Evolutionary conservation across 169 alveolate genomes (phyloP), one percentile per base, ranked within the genome.

Genomic region (Miamiensis avidus): DNA sequence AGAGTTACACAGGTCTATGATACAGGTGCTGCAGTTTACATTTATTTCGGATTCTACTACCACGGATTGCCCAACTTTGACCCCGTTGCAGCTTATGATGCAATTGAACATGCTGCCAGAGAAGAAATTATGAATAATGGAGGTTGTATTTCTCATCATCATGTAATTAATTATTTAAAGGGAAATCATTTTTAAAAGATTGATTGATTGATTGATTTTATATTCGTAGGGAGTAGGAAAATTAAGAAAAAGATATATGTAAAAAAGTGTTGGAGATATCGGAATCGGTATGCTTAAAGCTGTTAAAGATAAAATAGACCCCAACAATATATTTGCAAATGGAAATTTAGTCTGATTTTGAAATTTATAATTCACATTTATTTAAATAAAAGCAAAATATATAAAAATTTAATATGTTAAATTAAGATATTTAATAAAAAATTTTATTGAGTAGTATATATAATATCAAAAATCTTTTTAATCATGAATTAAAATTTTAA

Each of bases 61-160:
- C 76, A 78, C 30, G 96, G 94, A 31, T 74, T 92, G 16, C 81
- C 82, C 34, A 20, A 20, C 4, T 11, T 49, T 49, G 88, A 91
- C 74, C 97, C 96, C 32, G 91, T 94, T 75, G 65, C 89, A 87
- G 93, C 87, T 25, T 95, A 93, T 78, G 81, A 87, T 29, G 94
- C 88, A 49, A 87, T 95, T 64, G 98, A 95, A 76, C 93, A 94
- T 49, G 95, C 93, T 28, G 96, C 96, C 29, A 93, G 98, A 82
- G 94, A 91, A 65, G 97, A 88, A 81, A 90, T 94, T 28, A 74
- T 94, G 91, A 93, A 76, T 84, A 75, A 84, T 76, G 98, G 98
- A 31, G 98, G 98, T 0, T 82, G 94, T 31, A 76, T 95, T 6
- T 92, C 96, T 65, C 98, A 95, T 84, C 98, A 95, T 88, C 97